These are phyloP conservation scores for Paecilomyces variotii DNA, from an alignment of 2,329 filamentous ascomycete species.

Conservation along the genomic window DNA sequence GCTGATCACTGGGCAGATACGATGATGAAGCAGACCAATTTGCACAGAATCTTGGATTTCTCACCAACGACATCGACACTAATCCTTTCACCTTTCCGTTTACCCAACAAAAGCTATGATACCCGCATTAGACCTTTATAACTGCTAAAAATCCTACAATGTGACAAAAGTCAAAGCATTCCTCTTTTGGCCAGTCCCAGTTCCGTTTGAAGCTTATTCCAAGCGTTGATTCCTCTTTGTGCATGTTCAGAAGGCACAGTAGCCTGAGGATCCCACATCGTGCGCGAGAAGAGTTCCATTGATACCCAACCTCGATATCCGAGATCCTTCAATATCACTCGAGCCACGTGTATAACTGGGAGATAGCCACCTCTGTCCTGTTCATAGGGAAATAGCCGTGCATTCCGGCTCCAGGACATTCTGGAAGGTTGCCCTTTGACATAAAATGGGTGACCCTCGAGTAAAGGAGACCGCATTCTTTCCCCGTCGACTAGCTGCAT, in stretches of 20 bases:
- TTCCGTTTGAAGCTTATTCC: constrained; percentile 35
- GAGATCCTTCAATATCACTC: constrained; percentile 50
- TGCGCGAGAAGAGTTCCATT: constrained; percentile 60
- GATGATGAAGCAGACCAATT: constrained; percentile 4
- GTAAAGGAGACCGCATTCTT: constrained; percentile 48
- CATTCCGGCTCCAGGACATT: constrained; percentile 73
- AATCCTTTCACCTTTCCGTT: constrained; percentile 4
- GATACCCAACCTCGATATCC: constrained; percentile 62
- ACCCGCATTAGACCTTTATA: neutral
- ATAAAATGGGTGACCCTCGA: constrained; percentile 50
- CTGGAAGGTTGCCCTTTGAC: constrained; percentile 48
- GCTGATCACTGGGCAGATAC: constrained; percentile 2
- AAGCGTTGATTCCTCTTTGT: constrained; percentile 40
- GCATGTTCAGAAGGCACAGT: constrained; percentile 49
- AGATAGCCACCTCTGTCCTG: constrained; percentile 55
- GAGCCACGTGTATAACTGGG: constrained; percentile 54
- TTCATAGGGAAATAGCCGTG: constrained; percentile 58
- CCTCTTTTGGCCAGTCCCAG: neutral
- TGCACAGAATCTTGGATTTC: constrained; percentile 7
- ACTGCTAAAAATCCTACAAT: neutral
- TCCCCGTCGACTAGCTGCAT: constrained; percentile 69
- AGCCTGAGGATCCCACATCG: constrained; percentile 45
- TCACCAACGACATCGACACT: constrained; percentile 4
- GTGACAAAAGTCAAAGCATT: neutral
- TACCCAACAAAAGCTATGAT: neutral